Evolutionary conservation across 352 stramenopile genomes (phyloP).

Genomic region (Globisporangium spiculum): DNA sequence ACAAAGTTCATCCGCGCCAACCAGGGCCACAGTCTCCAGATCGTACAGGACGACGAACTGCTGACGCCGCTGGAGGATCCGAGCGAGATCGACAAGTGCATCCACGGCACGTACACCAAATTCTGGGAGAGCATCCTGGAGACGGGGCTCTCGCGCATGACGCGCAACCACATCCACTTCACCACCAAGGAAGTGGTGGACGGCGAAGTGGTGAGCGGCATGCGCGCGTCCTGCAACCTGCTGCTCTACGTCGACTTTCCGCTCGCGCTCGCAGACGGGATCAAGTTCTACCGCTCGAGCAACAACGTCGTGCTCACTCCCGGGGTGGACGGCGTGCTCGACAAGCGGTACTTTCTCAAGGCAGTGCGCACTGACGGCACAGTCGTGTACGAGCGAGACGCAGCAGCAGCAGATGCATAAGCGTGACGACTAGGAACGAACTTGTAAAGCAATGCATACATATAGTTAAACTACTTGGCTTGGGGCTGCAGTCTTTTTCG

Average conservation of each 20-base stretch:
- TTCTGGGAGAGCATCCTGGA: slow-evolving; percentile 67
- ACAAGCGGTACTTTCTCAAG: slow-evolving; percentile 56
- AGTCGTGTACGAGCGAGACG: slow-evolving; percentile 47
- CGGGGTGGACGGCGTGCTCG: slow-evolving; percentile 48
- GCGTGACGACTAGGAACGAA: background rate
- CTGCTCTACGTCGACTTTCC: slow-evolving; percentile 72
- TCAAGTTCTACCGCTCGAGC: slow-evolving; percentile 82
- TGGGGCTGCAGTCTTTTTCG: background rate
- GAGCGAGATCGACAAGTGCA: slow-evolving; percentile 41
- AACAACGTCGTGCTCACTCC: slow-evolving; percentile 84
- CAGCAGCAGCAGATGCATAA: background rate
- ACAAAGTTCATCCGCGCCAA: slow-evolving; percentile 76
- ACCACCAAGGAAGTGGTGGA: slow-evolving; percentile 41
- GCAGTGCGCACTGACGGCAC: slow-evolving; percentile 49
- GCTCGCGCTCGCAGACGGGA: slow-evolving; percentile 54
- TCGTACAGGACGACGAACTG: slow-evolving; percentile 71
- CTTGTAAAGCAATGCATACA: background rate
- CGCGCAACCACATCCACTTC: slow-evolving; percentile 87
- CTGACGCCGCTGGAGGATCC: slow-evolving; percentile 59
- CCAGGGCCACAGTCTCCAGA: slow-evolving; percentile 69
- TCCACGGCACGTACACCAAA: slow-evolving; percentile 76
- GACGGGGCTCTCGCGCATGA: slow-evolving; percentile 70
- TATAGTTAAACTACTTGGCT: background rate
- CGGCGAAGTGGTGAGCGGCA: slow-evolving; percentile 75
- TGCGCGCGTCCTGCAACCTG: slow-evolving; percentile 67